Base-by-base conservation (phyloP, 2,329 filamentous ascomycete genomes). In the Dothiorella sarmentorum region DNA sequence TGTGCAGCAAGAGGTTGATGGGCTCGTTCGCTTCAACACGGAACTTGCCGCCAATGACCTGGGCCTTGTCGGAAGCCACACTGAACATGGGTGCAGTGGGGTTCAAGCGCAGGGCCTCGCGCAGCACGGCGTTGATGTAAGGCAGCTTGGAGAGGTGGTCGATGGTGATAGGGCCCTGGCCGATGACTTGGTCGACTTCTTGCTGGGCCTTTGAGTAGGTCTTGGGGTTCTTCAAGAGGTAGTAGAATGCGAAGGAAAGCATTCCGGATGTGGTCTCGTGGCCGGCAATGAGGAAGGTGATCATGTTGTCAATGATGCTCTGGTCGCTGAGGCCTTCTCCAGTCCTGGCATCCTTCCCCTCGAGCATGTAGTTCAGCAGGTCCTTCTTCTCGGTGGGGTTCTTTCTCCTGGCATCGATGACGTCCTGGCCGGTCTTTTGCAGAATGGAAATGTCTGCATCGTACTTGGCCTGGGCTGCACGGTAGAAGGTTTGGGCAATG, bases 271-370 rank as follows among this genome's bases (percentile, higher is more conserved):
- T 73, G 0, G 71, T 73, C 71, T 75, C 61, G 70, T 74, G 61
- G 81, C 66, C 65, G 75, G 71, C 83, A 53, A 85, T 85, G 38
- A 87, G 80, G 76, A 89, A 87, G 2, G 82, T 81, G 56, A 88
- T 82, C 63, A 90, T 84, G 68, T 90, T 86, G 69, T 88, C 84
- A 47, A 87, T 78, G 49, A 88, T 80, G 60, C 83, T 82, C 9
- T 81, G 80, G 4, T 88, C 81, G 4, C 73, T 79, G 63, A 90
- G 75, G 2, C 72, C 72, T 60, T 79, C 75, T 26, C 83, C 84
- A 0, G 85, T 88, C 66, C 86, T 78, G 0, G 83, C 81, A 62
- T 90, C 87, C 38, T 76, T 79, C 11, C 75, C 79, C 57, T 80
- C 78, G 60, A 89, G 68, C 68, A 90, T 75, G 3, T 81, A 79